Evolutionary conservation across 2,329 filamentous ascomycete genomes (phyloP).

Genomic region (Sphaerulina vaccinii): DNA sequence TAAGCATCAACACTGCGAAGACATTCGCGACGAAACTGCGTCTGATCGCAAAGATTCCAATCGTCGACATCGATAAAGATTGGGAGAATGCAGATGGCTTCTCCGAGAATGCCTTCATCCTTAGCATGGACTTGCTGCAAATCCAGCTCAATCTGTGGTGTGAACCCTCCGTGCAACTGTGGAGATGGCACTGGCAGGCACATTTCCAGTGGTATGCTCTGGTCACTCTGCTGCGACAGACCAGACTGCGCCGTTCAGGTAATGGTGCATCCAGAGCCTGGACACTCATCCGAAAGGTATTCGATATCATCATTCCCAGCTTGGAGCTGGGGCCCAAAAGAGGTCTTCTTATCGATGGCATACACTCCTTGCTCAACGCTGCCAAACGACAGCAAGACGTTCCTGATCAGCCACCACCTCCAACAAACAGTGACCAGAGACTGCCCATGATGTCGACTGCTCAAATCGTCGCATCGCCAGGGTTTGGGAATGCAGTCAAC

Average conservation of each 20-base stretch:
- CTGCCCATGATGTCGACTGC: constrained; percentile 2
- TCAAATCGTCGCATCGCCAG: constrained; percentile 5
- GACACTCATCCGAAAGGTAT: constrained; percentile 25
- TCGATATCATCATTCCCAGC: constrained; percentile 29
- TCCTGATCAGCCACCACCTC: constrained; percentile 3
- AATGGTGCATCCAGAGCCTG: constrained; percentile 24
- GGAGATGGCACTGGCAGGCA: constrained; percentile 32
- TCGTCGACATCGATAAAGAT: constrained; percentile 23
- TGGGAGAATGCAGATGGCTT: constrained; percentile 25
- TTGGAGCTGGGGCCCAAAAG: constrained; percentile 23
- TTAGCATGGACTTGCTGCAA: constrained; percentile 28
- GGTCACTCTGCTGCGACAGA: constrained; percentile 28
- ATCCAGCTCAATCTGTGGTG: constrained; percentile 30
- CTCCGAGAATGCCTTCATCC: constrained; percentile 29
- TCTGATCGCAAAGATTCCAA: constrained; percentile 27
- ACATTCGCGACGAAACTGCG: constrained; percentile 29
- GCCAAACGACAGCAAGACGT: constrained; percentile 24
- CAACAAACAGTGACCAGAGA: constrained; percentile 9
- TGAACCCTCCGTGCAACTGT: constrained; percentile 29
- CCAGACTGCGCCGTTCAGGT: constrained; percentile 23
- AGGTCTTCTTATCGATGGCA: constrained; percentile 24
- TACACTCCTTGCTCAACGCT: constrained; percentile 26
- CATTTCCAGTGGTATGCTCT: constrained; percentile 34
- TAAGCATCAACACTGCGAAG: constrained; percentile 29
- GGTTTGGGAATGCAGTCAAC: background rate